Evolutionary conservation across 2,329 filamentous ascomycete species (phyloP).

Genomic region (Arthrobotrys conoides): DNA sequence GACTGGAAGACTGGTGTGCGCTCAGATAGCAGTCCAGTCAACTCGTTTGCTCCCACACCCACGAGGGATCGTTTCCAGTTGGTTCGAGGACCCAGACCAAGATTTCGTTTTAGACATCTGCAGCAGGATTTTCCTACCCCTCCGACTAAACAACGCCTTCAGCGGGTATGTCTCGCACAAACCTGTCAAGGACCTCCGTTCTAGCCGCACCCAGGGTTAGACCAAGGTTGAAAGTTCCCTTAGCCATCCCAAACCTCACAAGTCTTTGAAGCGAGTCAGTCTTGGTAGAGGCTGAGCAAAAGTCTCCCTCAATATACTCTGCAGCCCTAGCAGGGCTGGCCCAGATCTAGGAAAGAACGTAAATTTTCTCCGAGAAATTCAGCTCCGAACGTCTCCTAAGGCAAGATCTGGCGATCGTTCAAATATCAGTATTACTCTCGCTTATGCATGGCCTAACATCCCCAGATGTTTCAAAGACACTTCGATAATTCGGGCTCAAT

Average conservation of each 20-base stretch:
- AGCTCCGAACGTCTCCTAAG: conserved; percentile 33
- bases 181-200: conserved; percentile 36
- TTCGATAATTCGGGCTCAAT: conserved; percentile 21
- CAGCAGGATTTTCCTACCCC: conserved; percentile 17
- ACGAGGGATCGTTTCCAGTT: conserved; percentile 41
- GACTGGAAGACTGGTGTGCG: conserved; percentile 22
- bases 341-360: conserved; percentile 4
- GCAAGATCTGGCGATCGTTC: conserved; percentile 33
- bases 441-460: conserved; percentile 18
- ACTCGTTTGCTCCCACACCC: not conserved
- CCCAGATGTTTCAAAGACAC: conserved; percentile 32
- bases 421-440: conserved; percentile 42
- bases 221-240: conserved; percentile 18
- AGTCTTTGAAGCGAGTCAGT: not conserved
- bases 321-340: conserved; percentile 16
- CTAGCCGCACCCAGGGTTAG: conserved; percentile 46
- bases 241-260: not conserved
- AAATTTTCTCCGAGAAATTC: conserved; percentile 41
- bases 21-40: conserved; percentile 36
- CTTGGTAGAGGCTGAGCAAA: conserved; percentile 41
- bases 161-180: conserved; percentile 55
- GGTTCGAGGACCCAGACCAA: conserved; percentile 22
- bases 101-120: conserved; percentile 34
- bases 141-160: conserved; percentile 38
- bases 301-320: not conserved